A percentile compares a stretch with the other conserved stretches of the same genome.
Evolutionary conservation across 345 rosid genomes (phyloP).

Genomic region (Heritiera fomes): DNA sequence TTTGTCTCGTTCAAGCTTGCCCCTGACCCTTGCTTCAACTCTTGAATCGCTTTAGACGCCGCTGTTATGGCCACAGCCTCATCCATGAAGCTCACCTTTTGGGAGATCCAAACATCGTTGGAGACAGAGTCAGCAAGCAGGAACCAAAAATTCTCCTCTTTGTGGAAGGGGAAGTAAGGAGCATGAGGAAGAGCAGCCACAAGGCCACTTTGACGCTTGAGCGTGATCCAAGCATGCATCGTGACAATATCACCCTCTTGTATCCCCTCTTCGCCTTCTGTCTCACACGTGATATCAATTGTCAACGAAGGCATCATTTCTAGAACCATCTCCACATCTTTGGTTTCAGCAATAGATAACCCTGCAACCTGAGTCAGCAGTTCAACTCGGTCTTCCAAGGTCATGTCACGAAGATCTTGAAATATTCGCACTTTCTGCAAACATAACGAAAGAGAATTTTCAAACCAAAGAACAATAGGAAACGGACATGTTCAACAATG

Average conservation of each 20-base stretch:
- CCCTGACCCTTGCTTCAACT: slow-evolving; percentile 63
- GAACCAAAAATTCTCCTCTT: slow-evolving; percentile 97
- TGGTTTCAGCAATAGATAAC: slow-evolving; percentile 51
- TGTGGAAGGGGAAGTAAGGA: slow-evolving; percentile 85
- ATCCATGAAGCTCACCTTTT: slow-evolving; percentile 96
- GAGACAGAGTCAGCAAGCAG: slow-evolving; percentile 79
- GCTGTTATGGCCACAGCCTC: slow-evolving; percentile 75
- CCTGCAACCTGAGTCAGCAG: slow-evolving; percentile 77
- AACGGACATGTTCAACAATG: background rate
- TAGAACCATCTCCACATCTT: slow-evolving; percentile 62
- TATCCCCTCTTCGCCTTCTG: slow-evolving; percentile 99
- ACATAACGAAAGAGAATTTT: background rate
- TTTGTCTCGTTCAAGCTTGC: slow-evolving; percentile 74
- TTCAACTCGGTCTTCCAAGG: slow-evolving; percentile 63
- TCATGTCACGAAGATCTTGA: slow-evolving; percentile 76
- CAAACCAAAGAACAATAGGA: slow-evolving; percentile 5
- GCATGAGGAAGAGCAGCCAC: slow-evolving; percentile 87
- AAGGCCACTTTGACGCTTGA: slow-evolving; percentile 79
- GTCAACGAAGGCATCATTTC: slow-evolving; percentile 95
- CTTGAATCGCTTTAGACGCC: slow-evolving; percentile 57
- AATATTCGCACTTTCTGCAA: slow-evolving; percentile 91
- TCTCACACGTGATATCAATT: slow-evolving; percentile 79
- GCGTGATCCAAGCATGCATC: slow-evolving; percentile 84
- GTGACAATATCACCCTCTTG: slow-evolving; percentile 96
- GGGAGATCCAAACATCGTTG: slow-evolving; percentile 89